phyloP scores from a whole-genome alignment of 495 filamentous ascomycete species.

The Aspergillus mulundensis region DNA sequence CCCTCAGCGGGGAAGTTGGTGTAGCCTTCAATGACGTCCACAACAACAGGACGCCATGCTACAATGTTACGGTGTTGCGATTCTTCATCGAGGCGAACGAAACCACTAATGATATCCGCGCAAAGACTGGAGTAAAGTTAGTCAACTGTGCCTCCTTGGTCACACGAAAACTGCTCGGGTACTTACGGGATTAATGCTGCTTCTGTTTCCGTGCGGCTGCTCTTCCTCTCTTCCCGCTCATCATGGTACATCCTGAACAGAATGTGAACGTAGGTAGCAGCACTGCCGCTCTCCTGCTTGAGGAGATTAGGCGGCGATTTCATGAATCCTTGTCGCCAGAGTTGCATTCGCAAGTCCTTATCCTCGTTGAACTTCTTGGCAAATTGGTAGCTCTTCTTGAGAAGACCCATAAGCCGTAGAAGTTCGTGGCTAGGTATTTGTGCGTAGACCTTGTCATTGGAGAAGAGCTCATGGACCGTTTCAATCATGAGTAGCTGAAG shows the following conservation, averaged over 20 bases:
- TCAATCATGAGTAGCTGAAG: constrained; percentile 98
- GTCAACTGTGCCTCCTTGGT: background rate
- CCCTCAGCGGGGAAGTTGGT: constrained; percentile 78
- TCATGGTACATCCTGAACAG: constrained; percentile 96
- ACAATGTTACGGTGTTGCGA: constrained; percentile 93
- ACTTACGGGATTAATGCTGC: constrained; percentile 81
- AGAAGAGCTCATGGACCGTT: constrained; percentile 96
- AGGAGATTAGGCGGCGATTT: constrained; percentile 98
- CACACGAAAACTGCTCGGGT: background rate
- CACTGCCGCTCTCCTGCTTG: constrained; percentile 92
- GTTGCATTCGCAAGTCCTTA: constrained; percentile 87
- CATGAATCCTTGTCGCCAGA: constrained; percentile 99
- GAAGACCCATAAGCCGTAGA: constrained; percentile 82
- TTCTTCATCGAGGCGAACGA: constrained; percentile 82
- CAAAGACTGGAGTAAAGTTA: constrained; percentile 56
- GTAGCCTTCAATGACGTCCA: constrained; percentile 96
- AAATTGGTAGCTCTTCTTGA: constrained; percentile 94
- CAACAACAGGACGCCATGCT: constrained; percentile 94
- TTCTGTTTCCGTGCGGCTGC: constrained; percentile 76
- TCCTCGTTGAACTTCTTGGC: constrained; percentile 96
- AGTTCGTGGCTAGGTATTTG: constrained; percentile 87
- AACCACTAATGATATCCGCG: constrained; percentile 83
- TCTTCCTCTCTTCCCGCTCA: constrained; percentile 72
- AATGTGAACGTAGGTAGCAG: constrained; percentile 90
- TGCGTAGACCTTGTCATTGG: constrained; percentile 90